Base-by-base conservation (phyloP, 495 filamentous ascomycete species). In the Annulohypoxylon maeteangense region DNA sequence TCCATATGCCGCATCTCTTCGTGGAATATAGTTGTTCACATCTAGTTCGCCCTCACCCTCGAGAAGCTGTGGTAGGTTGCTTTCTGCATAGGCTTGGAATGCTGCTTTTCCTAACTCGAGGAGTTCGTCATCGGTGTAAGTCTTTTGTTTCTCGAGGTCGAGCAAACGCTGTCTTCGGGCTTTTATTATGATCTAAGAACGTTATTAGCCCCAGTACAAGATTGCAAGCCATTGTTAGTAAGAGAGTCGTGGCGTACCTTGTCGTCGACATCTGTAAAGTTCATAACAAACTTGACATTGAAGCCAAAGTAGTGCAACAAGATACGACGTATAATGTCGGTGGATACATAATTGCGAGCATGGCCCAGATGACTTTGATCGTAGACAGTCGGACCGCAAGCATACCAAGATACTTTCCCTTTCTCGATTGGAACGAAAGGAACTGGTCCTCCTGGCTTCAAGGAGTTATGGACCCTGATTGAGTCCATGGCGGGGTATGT, bases 301-400 rank as follows among this genome's bases (percentile, higher is more conserved):
- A 90, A 97, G 47, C 88, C 87, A 76, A 97, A 97, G 80, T 96
- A 95, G 76, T 97, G 90, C 68, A 83, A 79, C 81, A 98, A 81
- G 70, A 98, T 93, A 73, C 95, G 87, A 38, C 94, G 88, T 66
- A 98, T 89, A 48, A 99, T 95, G 80, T 98, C 95, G 14, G 93
- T 96, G 31, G 88, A 91, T 58, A 97, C 92, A 90, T 97, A 98
- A 81, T 97, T 99, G 58, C 94, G 84, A 10, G 93, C 93, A 81
- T 97, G 94, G 22, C 94, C 95, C 40, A 97, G 79, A 87, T 97
- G 93, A 63, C 91, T 87, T 80, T 93, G 90, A 77, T 97, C 94
- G 78, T 97, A 98, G 16, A 96, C 93, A 8, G 95, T 98, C 51
- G 95, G 95, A 1, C 95, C 93, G 82, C 93, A 97, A 45, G 87